Evolutionary conservation across 257 asterid genomes (phyloP).

Genomic region (Nicotiana benthamiana): DNA sequence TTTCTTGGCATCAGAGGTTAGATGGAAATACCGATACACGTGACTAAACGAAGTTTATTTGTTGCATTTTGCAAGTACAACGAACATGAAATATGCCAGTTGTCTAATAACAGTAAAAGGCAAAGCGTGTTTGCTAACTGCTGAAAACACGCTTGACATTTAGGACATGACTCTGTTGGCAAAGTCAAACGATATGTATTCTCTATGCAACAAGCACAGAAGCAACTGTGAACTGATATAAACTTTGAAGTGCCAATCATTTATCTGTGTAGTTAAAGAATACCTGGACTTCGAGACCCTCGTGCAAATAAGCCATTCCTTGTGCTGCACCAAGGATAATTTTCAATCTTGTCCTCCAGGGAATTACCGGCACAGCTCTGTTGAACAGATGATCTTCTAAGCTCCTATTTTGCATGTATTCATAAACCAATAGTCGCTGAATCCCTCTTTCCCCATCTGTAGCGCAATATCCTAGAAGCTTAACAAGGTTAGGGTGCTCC

Average conservation of each 20-base stretch:
- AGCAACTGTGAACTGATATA: neutral
- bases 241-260: neutral
- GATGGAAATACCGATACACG: neutral
- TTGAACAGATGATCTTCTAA: constrained; percentile 87
- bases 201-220: neutral
- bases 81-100: neutral
- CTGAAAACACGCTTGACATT: neutral
- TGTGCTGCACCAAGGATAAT: constrained; percentile 86
- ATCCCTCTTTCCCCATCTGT: constrained; percentile 87
- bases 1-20: neutral
- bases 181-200: neutral
- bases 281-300: constrained; percentile 77
- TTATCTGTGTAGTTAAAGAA: neutral
- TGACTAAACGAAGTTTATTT: neutral
- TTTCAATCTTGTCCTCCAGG: constrained; percentile 63
- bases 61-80: neutral
- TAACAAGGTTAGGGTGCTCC: constrained; percentile 80
- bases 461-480: constrained; percentile 85
- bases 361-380: constrained; percentile 45
- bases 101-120: neutral
- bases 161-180: neutral
- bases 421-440: constrained; percentile 75
- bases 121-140: neutral
- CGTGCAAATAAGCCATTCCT: constrained; percentile 88
- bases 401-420: constrained; percentile 80